Percentiles rank a stretch among this genome's conserved stretches.
Evolutionary conservation across 2,329 filamentous ascomycete species (phyloP).

Genomic region (Saccharata proteae): DNA sequence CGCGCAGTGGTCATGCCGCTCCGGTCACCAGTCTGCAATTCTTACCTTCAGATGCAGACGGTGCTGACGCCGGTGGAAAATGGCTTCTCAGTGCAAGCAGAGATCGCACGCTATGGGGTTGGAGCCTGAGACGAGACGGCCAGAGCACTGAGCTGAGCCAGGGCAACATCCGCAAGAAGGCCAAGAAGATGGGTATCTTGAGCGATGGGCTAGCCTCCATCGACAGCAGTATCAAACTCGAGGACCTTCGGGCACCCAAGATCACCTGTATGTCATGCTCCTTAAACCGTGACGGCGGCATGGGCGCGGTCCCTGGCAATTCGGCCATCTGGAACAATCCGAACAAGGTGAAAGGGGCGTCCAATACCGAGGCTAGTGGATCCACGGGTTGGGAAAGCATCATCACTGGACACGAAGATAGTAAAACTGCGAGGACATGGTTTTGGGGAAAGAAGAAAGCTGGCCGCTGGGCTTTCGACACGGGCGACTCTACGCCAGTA

Average conservation of each 20-base stretch:
- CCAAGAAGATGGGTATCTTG: conserved; percentile 72
- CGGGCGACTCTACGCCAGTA: conserved; percentile 70
- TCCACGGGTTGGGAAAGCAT: conserved; percentile 96
- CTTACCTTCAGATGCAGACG: conserved; percentile 78
- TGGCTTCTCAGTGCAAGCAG: conserved; percentile 85
- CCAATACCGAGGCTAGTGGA: conserved; percentile 2
- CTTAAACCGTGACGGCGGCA: conserved; percentile 86
- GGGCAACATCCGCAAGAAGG: conserved; percentile 74
- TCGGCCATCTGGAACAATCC: conserved; percentile 76
- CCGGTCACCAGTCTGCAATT: conserved; percentile 75
- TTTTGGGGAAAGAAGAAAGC: conserved; percentile 94
- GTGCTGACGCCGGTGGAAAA: conserved; percentile 77
- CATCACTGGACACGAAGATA: conserved; percentile 79
- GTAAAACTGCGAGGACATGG: conserved; percentile 83
- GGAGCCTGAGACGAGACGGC: conserved; percentile 86
- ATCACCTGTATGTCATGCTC: conserved; percentile 88
- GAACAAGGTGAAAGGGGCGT: conserved; percentile 23
- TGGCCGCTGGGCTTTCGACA: conserved; percentile 85
- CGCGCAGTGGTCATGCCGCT: conserved; percentile 76
- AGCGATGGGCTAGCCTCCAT: conserved; percentile 44
- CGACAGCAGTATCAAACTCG: conserved; percentile 52
- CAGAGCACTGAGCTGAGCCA: conserved; percentile 92
- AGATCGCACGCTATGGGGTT: conserved; percentile 90
- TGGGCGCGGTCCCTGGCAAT: conserved; percentile 69
- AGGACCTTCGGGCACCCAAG: conserved; percentile 73